A percentile compares a stretch with the other conserved stretches of the same genome.
phyloP scores from a whole-genome alignment of 768 basidiomycete species.

The Gautieria morchelliformis region DNA sequence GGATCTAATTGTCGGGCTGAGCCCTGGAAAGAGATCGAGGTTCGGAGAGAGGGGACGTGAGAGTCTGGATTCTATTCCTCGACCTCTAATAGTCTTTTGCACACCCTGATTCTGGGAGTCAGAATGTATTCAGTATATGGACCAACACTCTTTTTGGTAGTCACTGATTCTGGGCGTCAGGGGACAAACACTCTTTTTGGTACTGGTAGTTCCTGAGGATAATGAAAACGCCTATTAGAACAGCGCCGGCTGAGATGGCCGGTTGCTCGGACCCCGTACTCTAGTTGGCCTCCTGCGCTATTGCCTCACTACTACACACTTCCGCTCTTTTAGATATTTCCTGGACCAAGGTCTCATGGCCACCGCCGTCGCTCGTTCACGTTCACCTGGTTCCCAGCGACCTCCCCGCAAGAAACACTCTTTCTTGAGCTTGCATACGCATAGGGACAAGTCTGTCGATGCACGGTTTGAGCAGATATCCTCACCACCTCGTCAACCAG shows the following conservation, averaged over 20 bases:
- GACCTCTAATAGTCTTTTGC: neutral
- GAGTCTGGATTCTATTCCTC: neutral
- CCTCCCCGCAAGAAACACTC: conserved; percentile 46
- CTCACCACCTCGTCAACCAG: neutral
- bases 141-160: neutral
- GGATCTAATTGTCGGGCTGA: neutral
- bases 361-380: neutral
- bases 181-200: too few species aligned
- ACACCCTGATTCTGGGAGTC: neutral
- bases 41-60: neutral
- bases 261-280: neutral
- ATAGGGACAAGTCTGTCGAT: conserved; percentile 30
- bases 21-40: neutral
- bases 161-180: neutral
- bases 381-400: conserved; percentile 19
- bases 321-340: neutral
- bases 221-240: neutral
- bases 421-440: conserved; percentile 45
- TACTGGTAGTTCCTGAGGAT: too few species aligned
- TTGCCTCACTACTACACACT: neutral
- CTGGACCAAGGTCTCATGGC: neutral
- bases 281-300: neutral
- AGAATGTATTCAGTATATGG: neutral
- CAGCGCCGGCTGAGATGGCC: neutral
- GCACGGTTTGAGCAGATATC: neutral